Percentiles rank a stretch among this genome's conserved stretches.
Evolutionary conservation across 768 basidiomycete species (phyloP).

Genomic region (Mycena metata): DNA sequence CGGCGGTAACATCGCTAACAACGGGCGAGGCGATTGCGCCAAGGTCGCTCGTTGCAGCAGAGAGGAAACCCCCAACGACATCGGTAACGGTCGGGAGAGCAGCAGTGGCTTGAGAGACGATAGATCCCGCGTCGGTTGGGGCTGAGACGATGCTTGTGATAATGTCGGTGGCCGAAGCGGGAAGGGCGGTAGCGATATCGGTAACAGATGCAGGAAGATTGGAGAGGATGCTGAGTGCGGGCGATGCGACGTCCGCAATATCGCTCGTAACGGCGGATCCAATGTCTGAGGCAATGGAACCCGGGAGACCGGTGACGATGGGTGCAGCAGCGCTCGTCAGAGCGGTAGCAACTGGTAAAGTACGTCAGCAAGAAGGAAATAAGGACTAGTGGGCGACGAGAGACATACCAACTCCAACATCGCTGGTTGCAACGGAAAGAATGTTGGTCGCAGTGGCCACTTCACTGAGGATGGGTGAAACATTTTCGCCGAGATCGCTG

Average conservation of each 20-base stretch:
- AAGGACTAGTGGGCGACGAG: neutral
- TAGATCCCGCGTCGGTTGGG: too few species aligned
- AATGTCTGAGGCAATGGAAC: neutral
- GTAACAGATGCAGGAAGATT: neutral
- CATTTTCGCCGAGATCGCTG: neutral
- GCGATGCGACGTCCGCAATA: neutral
- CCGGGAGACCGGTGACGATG: neutral
- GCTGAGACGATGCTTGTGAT: neutral
- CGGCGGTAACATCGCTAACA: too few species aligned
- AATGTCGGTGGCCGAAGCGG: neutral
- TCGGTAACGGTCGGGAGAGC: too few species aligned
- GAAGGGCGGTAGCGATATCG: neutral
- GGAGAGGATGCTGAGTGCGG: neutral
- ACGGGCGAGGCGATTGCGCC: too few species aligned
- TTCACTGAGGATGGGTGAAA: too few species aligned
- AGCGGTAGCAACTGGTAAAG: neutral
- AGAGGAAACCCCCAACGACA: too few species aligned
- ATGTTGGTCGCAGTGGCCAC: too few species aligned
- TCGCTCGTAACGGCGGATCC: neutral
- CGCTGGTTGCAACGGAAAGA: neutral
- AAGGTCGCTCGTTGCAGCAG: too few species aligned
- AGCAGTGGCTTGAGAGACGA: too few species aligned
- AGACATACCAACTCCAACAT: neutral
- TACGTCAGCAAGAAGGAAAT: neutral
- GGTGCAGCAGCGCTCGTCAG: neutral